A percentile compares a stretch with the other conserved stretches of the same genome.
These are phyloP conservation scores for Globisporangium abappressorium DNA, from an alignment of 352 stramenopile species.

Conservation along the genomic window DNA sequence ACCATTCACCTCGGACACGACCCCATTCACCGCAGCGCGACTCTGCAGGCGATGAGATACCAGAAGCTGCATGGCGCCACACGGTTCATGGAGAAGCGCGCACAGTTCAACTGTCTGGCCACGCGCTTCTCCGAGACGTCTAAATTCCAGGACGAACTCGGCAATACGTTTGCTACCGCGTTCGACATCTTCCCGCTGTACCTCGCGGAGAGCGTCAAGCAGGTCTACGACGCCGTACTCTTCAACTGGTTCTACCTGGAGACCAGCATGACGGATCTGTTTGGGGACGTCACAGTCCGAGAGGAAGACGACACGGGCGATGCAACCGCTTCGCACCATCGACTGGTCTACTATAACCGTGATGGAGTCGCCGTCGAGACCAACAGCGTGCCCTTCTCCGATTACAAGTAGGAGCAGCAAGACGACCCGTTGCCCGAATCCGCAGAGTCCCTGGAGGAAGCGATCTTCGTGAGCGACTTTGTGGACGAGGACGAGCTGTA, in stretches of 20 bases:
- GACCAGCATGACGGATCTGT: conserved; percentile 7
- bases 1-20: conserved; percentile 1
- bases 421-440: background rate
- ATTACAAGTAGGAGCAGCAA: background rate
- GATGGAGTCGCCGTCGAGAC: conserved; percentile 1
- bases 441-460: background rate
- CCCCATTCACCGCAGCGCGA: background rate
- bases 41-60: background rate
- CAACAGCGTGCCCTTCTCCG: conserved; percentile 16
- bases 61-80: conserved; percentile 4
- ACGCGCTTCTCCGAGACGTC: conserved; percentile 22
- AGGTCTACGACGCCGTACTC: conserved; percentile 13
- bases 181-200: conserved; percentile 29
- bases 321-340: conserved; percentile 5
- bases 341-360: background rate
- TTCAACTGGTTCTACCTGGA: conserved; percentile 15
- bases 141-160: conserved; percentile 32
- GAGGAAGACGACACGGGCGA: conserved; percentile 8
- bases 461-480: conserved; percentile 9
- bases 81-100: conserved; percentile 27
- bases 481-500: conserved; percentile 11
- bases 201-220: conserved; percentile 15
- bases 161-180: conserved; percentile 38
- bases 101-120: conserved; percentile 16
- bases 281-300: conserved; percentile 14